Evolutionary conservation across 352 stramenopile genomes (phyloP).

Genomic region (Saprolegnia parasitica): DNA sequence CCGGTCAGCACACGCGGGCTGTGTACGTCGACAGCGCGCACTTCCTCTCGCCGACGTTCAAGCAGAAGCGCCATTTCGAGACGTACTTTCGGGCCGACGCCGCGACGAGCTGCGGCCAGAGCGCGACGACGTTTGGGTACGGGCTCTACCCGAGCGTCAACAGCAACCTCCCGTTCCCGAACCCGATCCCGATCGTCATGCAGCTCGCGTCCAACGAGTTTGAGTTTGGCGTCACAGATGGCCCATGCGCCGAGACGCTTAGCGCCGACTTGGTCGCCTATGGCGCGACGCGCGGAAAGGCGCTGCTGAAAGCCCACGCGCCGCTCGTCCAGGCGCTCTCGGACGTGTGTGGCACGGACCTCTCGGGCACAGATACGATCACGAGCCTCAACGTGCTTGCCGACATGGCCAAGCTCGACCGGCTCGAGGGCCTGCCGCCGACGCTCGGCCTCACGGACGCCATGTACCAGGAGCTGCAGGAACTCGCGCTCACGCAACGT

Average conservation of each 20-base stretch:
- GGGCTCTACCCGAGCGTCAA: slow-evolving; percentile 73
- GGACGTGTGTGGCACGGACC: slow-evolving; percentile 45
- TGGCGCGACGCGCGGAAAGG: slow-evolving; percentile 44
- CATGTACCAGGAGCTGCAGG: slow-evolving; percentile 47
- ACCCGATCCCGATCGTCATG: slow-evolving; percentile 81
- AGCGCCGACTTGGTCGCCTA: slow-evolving; percentile 52
- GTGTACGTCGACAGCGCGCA: slow-evolving; percentile 63
- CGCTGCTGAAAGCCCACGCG: slow-evolving; percentile 51
- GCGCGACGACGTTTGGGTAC: slow-evolving; percentile 61
- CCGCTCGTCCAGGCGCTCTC: slow-evolving; percentile 47
- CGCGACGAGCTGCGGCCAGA: slow-evolving; percentile 72
- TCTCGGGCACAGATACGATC: slow-evolving; percentile 48
- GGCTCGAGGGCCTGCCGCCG: slow-evolving; percentile 50
- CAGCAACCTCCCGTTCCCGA: slow-evolving; percentile 50
- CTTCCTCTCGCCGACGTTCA: slow-evolving; percentile 67
- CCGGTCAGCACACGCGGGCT: slow-evolving; percentile 59
- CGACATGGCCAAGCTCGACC: slow-evolving; percentile 80
- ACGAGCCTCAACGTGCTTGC: slow-evolving; percentile 50
- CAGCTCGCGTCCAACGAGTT: slow-evolving; percentile 78
- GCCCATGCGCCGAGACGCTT: slow-evolving; percentile 53
- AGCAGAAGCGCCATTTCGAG: slow-evolving; percentile 74
- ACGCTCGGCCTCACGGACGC: slow-evolving; percentile 45
- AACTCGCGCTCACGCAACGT: slow-evolving; percentile 72
- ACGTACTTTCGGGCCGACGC: slow-evolving; percentile 80
- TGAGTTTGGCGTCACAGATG: slow-evolving; percentile 74